Base-by-base conservation (phyloP, 768 basidiomycete species). In the Boletus rubroflammeus region DNA sequence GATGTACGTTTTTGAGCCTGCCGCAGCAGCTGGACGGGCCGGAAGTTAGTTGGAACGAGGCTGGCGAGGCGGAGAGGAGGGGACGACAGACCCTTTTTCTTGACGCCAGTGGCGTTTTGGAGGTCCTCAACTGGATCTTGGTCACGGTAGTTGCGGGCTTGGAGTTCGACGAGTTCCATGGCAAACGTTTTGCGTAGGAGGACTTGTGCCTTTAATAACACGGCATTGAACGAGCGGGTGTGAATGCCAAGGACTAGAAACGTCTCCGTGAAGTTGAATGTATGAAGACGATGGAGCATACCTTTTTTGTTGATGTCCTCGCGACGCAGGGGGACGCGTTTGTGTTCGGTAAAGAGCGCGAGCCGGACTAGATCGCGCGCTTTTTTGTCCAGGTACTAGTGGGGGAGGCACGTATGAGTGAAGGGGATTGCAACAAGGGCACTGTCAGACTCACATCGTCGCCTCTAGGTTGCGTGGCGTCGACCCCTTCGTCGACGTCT, bases 281-380 rank as follows among this genome's bases (percentile, higher is more conserved):
- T 19, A 40, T 5, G 7, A 15, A 21, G 21, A 19, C n/a, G 9
- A 17, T 14, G 19, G 26, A 4, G 1, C 31, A 34, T 15, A 86
- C 94, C 83, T 77, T 90, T 90, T 73, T 93, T 94, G 36, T 78
- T 83, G 47, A 95, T 89, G 38, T 96, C 93, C n/a, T 93, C 88
- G 38, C 91, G 77, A 35, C 81, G 80, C 46, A 97, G 69, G 2
- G 83, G 77, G 11, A 73, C 69, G 47, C 90, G 78, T 64, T 78
- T 82, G 51, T 88, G 82, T 66, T 96, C 93, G 5, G 76, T 78
- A 68, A 93, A 95, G 39, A 98, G 75, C 3, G 92, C 90, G 23
- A 92, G 77, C 17, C 93, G 81, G 10, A 88, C 89, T 31, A 96
- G 78, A 47, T 85, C 83, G 46, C 80, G 76, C 0, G 88, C 88